Evolutionary conservation across 805 yeast genomes (phyloP), one percentile per base, ranked within the genome.

Genomic region (Myxozyma neglecta): DNA sequence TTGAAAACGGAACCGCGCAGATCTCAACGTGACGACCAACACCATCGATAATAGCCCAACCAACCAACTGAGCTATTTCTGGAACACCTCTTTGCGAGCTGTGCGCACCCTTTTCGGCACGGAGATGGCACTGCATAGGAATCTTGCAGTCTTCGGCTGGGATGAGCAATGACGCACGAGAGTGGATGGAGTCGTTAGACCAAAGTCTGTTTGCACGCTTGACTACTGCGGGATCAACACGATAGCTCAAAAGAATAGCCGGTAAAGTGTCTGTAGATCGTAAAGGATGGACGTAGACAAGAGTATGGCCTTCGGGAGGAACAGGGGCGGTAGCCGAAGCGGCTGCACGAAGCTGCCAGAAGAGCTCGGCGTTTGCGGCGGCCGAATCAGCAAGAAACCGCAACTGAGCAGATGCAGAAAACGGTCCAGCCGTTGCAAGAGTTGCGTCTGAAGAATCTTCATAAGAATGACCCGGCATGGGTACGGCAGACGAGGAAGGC

Each of bases 151-250:
- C 51, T 46, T 63, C 65, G 35, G 49, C 65, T 9, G 70, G 70
- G 13, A 68, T 20, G 36, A 68, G 16, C 36, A 68, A 44, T 1
- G 67, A 34, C 10, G 61, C 48, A 35, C 68, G 67, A 35, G 65
- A 42, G n/a, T 68, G 70, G 52, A 68, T 67, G 13, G 64, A 35
- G 57, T 68, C 70, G 48, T 63, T 51, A 6, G 65, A 52, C 70
- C 70, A 67, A 36, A 68, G 52, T 7, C 70, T 57, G 53, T 68
- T 68, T 6, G 70, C 64, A 43, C 51, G 44, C 14, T 61, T 53
- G 14, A 68, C 42, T 14, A 53, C 36, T 1, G 64, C 54, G 10
- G 68, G 61, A 16, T 69, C 55, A 20, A 61, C 55, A 20, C 59
- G 51, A 51, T 68, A 68, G 9, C 60, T 46, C 32, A 68, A 61